Conservation (phyloP, 352 stramenopile species). For the Globisporangium perplexum region DNA sequence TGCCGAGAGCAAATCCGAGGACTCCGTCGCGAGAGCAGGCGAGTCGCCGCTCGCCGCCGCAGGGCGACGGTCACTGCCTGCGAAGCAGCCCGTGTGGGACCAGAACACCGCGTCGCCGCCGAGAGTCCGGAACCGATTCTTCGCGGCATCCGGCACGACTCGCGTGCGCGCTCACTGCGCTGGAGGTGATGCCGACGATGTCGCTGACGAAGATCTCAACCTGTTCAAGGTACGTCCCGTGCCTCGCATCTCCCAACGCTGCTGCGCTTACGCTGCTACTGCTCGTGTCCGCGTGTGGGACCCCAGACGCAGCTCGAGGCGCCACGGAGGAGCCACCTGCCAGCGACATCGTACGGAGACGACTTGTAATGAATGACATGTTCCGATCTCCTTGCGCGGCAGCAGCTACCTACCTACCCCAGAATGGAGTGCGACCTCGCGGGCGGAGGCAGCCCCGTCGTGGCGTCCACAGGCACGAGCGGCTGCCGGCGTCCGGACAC, state of each 20-base stretch:
- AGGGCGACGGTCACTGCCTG: conserved; percentile 7
- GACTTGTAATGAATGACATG: background rate
- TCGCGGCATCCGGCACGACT: conserved; percentile 7
- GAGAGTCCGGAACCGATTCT: conserved; percentile 28
- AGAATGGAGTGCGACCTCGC: conserved; percentile 1
- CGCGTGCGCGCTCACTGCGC: background rate
- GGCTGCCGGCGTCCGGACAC: conserved; percentile 18
- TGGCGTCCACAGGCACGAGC: background rate
- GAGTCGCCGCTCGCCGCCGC: background rate
- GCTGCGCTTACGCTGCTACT: background rate
- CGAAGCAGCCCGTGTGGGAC: conserved; percentile 15
- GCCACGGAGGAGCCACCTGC: conserved; percentile 19
- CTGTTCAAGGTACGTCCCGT: conserved; percentile 3
- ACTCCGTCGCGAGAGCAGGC: background rate
- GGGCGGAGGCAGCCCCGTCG: background rate
- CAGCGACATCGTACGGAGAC: conserved; percentile 1
- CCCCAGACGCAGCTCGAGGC: conserved; percentile 16
- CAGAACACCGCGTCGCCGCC: conserved; percentile 27
- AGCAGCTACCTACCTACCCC: background rate
- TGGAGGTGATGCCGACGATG: conserved; percentile 8
- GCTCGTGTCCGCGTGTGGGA: background rate
- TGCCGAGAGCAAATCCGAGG: too few species aligned
- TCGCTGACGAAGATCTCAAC: conserved; percentile 11
- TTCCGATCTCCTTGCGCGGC: background rate
- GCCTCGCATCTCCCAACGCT: too few species aligned